phyloP scores from a whole-genome alignment of 805 yeast genomes.

The Saccharomyces kudriavzevii region DNA sequence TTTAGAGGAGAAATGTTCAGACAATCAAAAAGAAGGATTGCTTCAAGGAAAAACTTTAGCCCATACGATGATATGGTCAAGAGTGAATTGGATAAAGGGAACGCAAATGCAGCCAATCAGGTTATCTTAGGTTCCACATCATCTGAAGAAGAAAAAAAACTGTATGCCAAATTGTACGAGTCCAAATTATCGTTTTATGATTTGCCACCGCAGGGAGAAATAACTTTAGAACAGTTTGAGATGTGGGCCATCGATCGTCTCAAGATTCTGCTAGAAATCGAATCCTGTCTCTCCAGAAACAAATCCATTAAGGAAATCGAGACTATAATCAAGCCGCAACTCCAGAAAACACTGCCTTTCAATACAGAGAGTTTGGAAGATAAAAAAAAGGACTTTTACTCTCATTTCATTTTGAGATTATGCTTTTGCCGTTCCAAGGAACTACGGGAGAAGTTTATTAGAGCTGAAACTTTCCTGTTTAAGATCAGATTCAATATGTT shows the following conservation, averaged over 20 bases:
- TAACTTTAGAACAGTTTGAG: slow-evolving; percentile 88
- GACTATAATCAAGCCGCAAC: slow-evolving; percentile 51
- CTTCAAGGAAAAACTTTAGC: slow-evolving; percentile 61
- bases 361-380: slow-evolving; percentile 42
- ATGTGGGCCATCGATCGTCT: slow-evolving; percentile 91
- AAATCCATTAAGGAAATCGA: slow-evolving; percentile 60
- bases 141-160: slow-evolving; percentile 29
- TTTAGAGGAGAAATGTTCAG: slow-evolving; percentile 48
- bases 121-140: slow-evolving; percentile 16
- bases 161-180: slow-evolving; percentile 38
- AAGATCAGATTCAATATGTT: slow-evolving; percentile 60
- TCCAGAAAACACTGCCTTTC: slow-evolving; percentile 56
- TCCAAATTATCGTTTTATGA: slow-evolving; percentile 67
- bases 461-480: slow-evolving; percentile 69
- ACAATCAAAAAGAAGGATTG: slow-evolving; percentile 64
- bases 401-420: slow-evolving; percentile 79
- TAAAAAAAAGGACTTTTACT: slow-evolving; percentile 81
- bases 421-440: slow-evolving; percentile 88
- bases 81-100: slow-evolving; percentile 13
- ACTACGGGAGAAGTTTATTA: slow-evolving; percentile 66
- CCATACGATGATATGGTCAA: slow-evolving; percentile 23
- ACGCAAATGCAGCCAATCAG: slow-evolving; percentile 22
- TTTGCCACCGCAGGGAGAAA: slow-evolving; percentile 72
- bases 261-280: slow-evolving; percentile 75
- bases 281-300: slow-evolving; percentile 60